Percentiles rank a stretch among this genome's conserved stretches.
phyloP scores from a whole-genome alignment of 179 eudicot species.

The Heliamphora pulchella region DNA sequence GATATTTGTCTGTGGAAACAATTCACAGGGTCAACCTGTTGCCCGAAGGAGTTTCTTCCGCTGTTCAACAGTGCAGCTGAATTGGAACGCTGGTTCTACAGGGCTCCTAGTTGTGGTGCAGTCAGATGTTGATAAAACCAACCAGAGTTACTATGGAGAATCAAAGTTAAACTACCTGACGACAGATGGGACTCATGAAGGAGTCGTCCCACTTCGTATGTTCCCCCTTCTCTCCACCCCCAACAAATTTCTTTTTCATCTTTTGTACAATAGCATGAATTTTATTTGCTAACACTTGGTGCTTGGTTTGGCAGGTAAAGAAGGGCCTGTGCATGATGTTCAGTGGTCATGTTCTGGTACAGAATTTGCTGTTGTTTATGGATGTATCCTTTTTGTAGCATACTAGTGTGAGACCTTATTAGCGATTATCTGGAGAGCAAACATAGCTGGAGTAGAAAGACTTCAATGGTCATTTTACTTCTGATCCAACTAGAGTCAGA shows the following conservation, averaged over 20 bases:
- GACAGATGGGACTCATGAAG: conserved; percentile 78
- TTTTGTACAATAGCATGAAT: not conserved
- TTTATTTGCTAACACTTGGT: conserved; percentile 8
- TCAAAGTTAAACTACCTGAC: conserved; percentile 86
- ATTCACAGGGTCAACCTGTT: conserved; percentile 59
- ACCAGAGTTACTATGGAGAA: conserved; percentile 98
- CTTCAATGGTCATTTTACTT: not conserved
- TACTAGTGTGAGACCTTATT: not conserved
- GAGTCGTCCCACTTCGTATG: conserved; percentile 89
- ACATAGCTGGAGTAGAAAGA: not conserved
- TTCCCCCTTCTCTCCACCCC: conserved; percentile 2
- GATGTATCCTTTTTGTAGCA: conserved; percentile 68
- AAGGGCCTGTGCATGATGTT: conserved; percentile 97
- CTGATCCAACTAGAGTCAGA: not conserved
- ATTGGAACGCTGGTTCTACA: conserved; percentile 82
- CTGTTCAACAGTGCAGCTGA: conserved; percentile 72
- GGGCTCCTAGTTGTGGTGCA: conserved; percentile 88
- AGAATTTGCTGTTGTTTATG: conserved; percentile 95
- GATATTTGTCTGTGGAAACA: conserved; percentile 65
- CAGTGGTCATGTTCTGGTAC: conserved; percentile 86
- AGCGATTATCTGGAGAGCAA: not conserved
- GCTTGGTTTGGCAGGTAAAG: conserved; percentile 57
- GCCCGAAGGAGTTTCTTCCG: conserved; percentile 93
- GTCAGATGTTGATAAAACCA: conserved; percentile 94
- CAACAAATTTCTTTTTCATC: not conserved